Evolutionary conservation across 1,284 basidiomycete genomes (phyloP).

Genomic region (Acaromyces ingoldii): DNA sequence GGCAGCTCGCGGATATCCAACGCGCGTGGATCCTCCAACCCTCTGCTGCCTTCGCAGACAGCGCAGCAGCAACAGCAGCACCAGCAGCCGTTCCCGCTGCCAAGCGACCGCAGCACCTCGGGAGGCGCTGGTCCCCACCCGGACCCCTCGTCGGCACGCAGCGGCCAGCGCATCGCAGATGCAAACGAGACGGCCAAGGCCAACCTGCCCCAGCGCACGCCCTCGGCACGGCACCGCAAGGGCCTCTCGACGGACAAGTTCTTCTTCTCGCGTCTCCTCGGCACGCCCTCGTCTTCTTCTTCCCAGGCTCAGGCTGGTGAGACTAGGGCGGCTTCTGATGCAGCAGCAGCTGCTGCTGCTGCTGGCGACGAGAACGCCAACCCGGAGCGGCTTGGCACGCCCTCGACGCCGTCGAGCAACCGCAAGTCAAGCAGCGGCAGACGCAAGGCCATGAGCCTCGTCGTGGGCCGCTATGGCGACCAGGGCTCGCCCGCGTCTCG

Average conservation of each 20-base stretch:
- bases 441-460: slow-evolving; percentile 44
- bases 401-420: neutral
- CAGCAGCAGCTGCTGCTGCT: too few relatives aligned
- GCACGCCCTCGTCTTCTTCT: slow-evolving; percentile 6
- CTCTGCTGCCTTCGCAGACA: too few relatives aligned
- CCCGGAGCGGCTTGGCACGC: neutral
- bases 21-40: too few relatives aligned
- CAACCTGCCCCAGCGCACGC: neutral
- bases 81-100: slow-evolving; percentile 17
- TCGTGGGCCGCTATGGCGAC: slow-evolving; percentile 22
- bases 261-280: slow-evolving; percentile 34
- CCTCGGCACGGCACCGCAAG: slow-evolving; percentile 29
- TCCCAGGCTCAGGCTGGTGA: too few relatives aligned
- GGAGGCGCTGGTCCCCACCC: slow-evolving; percentile 2
- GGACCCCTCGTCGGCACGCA: neutral
- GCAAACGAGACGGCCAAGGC: neutral
- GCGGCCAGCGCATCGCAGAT: neutral
- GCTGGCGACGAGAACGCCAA: neutral
- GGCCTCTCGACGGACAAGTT: slow-evolving; percentile 46
- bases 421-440: slow-evolving; percentile 17
- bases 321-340: too few relatives aligned
- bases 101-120: slow-evolving; percentile 10
- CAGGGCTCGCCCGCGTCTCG: slow-evolving; percentile 17
- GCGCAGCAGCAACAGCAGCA: too few relatives aligned
- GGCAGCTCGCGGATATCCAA: too few relatives aligned